Evolutionary conservation across 2,329 filamentous ascomycete genomes (phyloP).

Genomic region (Paraphoma chrysanthemicola): DNA sequence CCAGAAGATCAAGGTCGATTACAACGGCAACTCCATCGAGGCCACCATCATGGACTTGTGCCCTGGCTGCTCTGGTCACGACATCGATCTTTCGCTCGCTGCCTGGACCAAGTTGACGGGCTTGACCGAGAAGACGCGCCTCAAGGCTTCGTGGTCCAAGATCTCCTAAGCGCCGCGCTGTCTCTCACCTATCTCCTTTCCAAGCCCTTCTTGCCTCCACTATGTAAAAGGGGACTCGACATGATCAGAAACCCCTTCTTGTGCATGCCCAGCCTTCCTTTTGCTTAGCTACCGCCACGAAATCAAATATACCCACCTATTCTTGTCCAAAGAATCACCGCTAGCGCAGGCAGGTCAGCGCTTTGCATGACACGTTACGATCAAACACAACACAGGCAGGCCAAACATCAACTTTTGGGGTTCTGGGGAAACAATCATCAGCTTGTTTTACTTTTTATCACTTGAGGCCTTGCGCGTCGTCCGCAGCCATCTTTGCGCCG

Average conservation of each 20-base stretch:
- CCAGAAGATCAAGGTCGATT: slow-evolving; percentile 40
- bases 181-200: not conserved
- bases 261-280: slow-evolving; percentile 14
- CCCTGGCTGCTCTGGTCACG: slow-evolving; percentile 38
- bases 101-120: slow-evolving; percentile 39
- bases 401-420: not conserved
- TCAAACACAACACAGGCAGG: slow-evolving; percentile 20
- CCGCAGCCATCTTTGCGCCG: slow-evolving; percentile 1
- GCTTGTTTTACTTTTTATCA: not conserved
- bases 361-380: slow-evolving; percentile 48
- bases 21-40: slow-evolving; percentile 34
- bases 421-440: not conserved
- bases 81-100: slow-evolving; percentile 41
- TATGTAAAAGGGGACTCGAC: slow-evolving; percentile 4
- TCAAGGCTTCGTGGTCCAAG: slow-evolving; percentile 35
- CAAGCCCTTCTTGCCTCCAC: slow-evolving; percentile 5
- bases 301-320: slow-evolving; percentile 39
- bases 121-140: slow-evolving; percentile 27
- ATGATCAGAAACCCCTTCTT: slow-evolving; percentile 6
- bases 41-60: slow-evolving; percentile 45
- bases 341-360: slow-evolving; percentile 51
- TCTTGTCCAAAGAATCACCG: slow-evolving; percentile 18
- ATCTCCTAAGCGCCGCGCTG: slow-evolving; percentile 20
- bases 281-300: slow-evolving; percentile 15
- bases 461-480: too few species aligned